phyloP scores from a whole-genome alignment of 2,329 filamentous ascomycete species.

The Colletotrichum camelliae region DNA sequence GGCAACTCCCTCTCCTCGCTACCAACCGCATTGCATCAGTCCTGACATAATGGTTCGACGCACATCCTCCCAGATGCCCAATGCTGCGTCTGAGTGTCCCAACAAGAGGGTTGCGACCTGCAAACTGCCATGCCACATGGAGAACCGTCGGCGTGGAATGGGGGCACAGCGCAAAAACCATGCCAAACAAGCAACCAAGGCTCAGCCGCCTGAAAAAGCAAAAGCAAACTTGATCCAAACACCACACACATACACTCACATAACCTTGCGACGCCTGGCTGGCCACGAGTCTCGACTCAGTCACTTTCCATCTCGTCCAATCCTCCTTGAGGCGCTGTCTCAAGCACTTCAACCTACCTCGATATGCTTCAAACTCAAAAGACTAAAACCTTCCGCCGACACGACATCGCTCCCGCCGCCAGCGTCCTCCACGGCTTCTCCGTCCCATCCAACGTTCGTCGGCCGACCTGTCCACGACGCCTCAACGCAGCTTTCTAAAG shows the following conservation, averaged over 20 bases:
- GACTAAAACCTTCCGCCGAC: not conserved
- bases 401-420: not conserved
- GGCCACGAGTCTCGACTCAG: not conserved
- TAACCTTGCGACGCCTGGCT: not conserved
- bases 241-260: not conserved
- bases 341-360: not conserved
- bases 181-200: not conserved
- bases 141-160: not conserved
- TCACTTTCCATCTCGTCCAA: not conserved
- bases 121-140: slow-evolving; percentile 8
- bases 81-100: not conserved
- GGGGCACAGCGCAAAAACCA: not conserved
- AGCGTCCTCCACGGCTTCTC: not conserved
- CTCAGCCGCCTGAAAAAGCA: not conserved
- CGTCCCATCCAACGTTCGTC: not conserved
- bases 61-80: not conserved
- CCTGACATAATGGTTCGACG: not conserved
- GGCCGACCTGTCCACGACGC: not conserved
- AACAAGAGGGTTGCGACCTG: slow-evolving; percentile 1
- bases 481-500: not conserved
- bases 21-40: not conserved
- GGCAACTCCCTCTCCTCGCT: not conserved
- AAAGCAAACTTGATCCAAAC: not conserved
- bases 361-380: slow-evolving; percentile 12
- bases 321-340: not conserved